Conservation (phyloP, 495 filamentous ascomycete genomes). For the Mytilinidion resinicola region DNA sequence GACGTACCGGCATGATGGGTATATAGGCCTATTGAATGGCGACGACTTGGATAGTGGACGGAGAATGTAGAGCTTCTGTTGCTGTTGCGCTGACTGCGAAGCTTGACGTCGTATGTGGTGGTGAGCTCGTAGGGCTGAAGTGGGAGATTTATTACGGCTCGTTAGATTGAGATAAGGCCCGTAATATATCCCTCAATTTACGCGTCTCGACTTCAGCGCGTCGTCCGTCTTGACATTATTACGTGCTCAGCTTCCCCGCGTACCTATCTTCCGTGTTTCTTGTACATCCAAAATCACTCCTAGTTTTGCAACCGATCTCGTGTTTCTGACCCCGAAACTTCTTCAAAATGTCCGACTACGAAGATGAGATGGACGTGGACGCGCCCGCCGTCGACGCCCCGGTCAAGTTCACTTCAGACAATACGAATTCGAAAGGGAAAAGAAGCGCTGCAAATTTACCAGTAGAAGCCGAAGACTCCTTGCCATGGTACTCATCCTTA, state of each 20-base stretch:
- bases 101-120: constrained; percentile 12
- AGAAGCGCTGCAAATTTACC: constrained; percentile 87
- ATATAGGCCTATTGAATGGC: background rate
- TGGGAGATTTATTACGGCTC: constrained; percentile 1
- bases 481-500: constrained; percentile 66
- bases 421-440: constrained; percentile 70
- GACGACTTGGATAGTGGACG: too few species aligned
- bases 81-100: constrained; percentile 1
- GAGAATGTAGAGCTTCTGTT: background rate
- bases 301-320: background rate
- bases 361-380: constrained; percentile 76
- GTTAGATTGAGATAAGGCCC: constrained; percentile 14
- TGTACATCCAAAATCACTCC: too few species aligned
- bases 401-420: constrained; percentile 55
- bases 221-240: constrained; percentile 4
- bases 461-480: constrained; percentile 83
- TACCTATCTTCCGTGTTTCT: too few species aligned
- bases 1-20: constrained; percentile 49
- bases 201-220: constrained; percentile 20
- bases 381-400: constrained; percentile 52
- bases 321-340: background rate
- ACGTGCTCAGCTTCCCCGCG: background rate
- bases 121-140: constrained; percentile 25
- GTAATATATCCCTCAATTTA: constrained; percentile 13
- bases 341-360: constrained; percentile 76